phyloP scores from a whole-genome alignment of 345 rosid genomes.

The Geranium brycei region DNA sequence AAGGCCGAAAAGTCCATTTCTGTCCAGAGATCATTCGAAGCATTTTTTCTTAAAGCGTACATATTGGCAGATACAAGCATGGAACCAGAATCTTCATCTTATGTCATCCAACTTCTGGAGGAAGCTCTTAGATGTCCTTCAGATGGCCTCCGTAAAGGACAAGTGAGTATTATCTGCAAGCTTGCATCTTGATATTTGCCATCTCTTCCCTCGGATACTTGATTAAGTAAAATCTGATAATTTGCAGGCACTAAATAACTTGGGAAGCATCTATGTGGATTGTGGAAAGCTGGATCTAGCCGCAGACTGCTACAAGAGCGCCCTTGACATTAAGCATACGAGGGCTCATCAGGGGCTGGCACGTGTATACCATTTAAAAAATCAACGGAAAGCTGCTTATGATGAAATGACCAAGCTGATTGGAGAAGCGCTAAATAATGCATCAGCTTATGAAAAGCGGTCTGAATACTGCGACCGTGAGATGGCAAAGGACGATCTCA shows the following conservation, averaged over 20 bases:
- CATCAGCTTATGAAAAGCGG: conserved; percentile 85
- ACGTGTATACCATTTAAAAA: conserved; percentile 55
- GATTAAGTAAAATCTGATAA: neutral
- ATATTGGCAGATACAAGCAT: conserved; percentile 60
- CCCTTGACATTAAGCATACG: conserved; percentile 75
- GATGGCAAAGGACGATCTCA: conserved; percentile 65
- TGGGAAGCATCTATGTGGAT: conserved; percentile 76
- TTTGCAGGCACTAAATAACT: conserved; percentile 78
- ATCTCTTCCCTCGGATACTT: neutral
- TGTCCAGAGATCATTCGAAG: conserved; percentile 74
- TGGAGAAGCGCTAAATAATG: conserved; percentile 51
- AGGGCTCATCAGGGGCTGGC: conserved; percentile 98
- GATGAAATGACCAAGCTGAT: conserved; percentile 89
- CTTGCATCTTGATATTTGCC: neutral
- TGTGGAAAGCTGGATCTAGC: conserved; percentile 65
- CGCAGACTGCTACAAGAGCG: conserved; percentile 60
- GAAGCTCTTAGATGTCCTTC: conserved; percentile 95
- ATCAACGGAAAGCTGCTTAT: conserved; percentile 58
- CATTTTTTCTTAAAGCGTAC: conserved; percentile 85
- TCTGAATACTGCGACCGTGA: conserved; percentile 86
- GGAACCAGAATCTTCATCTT: conserved; percentile 48
- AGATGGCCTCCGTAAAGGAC: conserved; percentile 92
- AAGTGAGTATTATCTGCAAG: conserved; percentile 31
- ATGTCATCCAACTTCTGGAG: conserved; percentile 60
- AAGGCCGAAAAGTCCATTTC: conserved; percentile 70